phyloP scores from a whole-genome alignment of 78 protist species.

The Polysphondylium violaceum region DNA sequence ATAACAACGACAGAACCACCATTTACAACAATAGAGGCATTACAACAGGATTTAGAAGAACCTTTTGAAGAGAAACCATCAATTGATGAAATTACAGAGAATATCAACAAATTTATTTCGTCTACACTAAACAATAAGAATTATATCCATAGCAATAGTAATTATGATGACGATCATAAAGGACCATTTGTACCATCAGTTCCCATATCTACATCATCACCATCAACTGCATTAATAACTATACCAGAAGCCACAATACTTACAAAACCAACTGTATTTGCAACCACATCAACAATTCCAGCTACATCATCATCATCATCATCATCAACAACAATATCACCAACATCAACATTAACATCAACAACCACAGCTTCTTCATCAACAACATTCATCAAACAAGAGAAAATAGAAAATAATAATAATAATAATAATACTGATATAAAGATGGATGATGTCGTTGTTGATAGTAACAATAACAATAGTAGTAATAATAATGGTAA shows the following conservation, averaged over 20 bases:
- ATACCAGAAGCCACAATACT: neutral
- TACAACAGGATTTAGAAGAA: neutral
- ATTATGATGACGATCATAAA: neutral
- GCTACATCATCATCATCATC: constrained; percentile 5
- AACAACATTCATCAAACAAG: too few relatives aligned
- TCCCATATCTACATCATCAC: neutral
- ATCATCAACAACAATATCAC: constrained; percentile 1
- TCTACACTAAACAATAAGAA: neutral
- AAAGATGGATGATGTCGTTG: neutral
- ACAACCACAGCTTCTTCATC: too few relatives aligned
- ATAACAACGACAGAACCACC: neutral
- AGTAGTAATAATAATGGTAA: too few relatives aligned
- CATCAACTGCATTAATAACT: neutral
- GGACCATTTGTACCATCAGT: neutral
- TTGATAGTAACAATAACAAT: too few relatives aligned
- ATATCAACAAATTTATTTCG: neutral
- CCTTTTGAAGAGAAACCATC: neutral
- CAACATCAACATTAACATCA: neutral
- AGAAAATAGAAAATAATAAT: neutral
- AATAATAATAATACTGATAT: neutral
- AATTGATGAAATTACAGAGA: neutral
- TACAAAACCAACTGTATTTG: neutral
- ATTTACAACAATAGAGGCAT: neutral
- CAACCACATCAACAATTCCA: neutral
- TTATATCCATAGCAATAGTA: too few relatives aligned